Percentiles rank a stretch among this genome's conserved stretches.
These are phyloP conservation scores for Thecamonas trahens DNA, from an alignment of 78 protist species.

Conservation along the genomic window DNA sequence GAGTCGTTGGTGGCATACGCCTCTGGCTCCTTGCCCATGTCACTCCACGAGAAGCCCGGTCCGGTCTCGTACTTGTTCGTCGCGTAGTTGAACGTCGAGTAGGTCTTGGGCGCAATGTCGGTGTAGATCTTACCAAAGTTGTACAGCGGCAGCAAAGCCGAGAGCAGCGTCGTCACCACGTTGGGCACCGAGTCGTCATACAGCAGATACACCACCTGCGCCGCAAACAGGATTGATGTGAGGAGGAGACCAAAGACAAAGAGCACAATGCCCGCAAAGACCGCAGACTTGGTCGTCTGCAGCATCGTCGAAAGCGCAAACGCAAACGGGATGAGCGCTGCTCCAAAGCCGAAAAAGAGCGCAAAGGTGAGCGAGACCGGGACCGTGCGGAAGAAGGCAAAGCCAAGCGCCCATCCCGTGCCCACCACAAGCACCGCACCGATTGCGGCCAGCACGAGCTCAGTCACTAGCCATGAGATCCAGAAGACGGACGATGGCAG, in stretches of 20 bases:
- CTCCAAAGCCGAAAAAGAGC: slow-evolving; percentile 21
- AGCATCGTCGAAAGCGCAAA: slow-evolving; percentile 18
- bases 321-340: slow-evolving; percentile 20
- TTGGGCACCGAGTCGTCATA: not conserved
- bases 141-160: no score
- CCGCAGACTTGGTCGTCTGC: not conserved
- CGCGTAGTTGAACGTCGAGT: no score
- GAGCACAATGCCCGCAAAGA: slow-evolving; percentile 31
- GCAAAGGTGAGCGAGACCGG: slow-evolving; percentile 26
- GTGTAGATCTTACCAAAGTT: no score
- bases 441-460: not conserved
- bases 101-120: no score
- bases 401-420: slow-evolving; percentile 30
- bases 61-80: no score
- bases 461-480: slow-evolving; percentile 30
- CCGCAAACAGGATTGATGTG: no score
- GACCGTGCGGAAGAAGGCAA: slow-evolving; percentile 36
- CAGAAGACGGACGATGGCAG: slow-evolving; percentile 34
- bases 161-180: no score
- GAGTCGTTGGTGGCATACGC: no score
- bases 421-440: slow-evolving; percentile 7
- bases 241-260: slow-evolving; percentile 19
- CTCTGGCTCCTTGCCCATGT: no score
- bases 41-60: no score
- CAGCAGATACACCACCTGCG: slow-evolving; percentile 12